phyloP scores from a whole-genome alignment of 148 eudicot genomes.

The Cornus florida region DNA sequence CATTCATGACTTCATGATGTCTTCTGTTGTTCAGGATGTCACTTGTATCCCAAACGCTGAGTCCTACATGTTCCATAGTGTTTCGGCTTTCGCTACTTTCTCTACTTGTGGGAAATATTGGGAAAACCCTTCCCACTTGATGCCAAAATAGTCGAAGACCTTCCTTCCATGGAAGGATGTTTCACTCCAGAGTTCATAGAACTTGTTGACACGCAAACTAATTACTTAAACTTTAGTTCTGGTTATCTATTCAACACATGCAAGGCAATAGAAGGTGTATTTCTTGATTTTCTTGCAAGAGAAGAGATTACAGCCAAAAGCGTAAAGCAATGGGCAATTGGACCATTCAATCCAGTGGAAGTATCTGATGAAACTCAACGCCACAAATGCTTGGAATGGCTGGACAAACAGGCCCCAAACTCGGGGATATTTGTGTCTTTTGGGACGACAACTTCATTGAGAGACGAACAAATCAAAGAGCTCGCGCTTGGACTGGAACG shows the following conservation, averaged over 20 bases:
- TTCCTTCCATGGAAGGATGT: too few relatives aligned
- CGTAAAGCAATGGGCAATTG: too few relatives aligned
- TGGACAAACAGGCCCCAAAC: slow-evolving; percentile 44
- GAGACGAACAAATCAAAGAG: slow-evolving; percentile 48
- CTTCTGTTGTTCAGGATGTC: slow-evolving; percentile 46
- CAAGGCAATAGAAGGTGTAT: too few relatives aligned
- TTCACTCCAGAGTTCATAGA: too few relatives aligned
- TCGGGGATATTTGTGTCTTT: slow-evolving; percentile 64
- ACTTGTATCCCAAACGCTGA: slow-evolving; percentile 44
- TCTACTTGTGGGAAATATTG: slow-evolving; percentile 24
- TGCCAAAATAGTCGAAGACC: slow-evolving; percentile 11
- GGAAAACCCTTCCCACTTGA: slow-evolving; percentile 31
- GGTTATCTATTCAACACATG: too few relatives aligned
- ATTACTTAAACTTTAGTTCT: too few relatives aligned
- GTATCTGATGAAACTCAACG: neutral
- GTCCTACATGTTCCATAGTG: slow-evolving; percentile 33
- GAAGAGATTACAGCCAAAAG: too few relatives aligned
- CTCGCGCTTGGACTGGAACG: slow-evolving; percentile 58
- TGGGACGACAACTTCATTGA: slow-evolving; percentile 54
- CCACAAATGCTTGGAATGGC: slow-evolving; percentile 40
- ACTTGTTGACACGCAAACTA: too few relatives aligned
- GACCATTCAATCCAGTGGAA: too few relatives aligned
- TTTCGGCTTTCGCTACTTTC: slow-evolving; percentile 39
- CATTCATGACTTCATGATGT: slow-evolving; percentile 51
- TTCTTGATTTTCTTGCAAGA: too few relatives aligned